phyloP scores from a whole-genome alignment of 2,329 filamentous ascomycete species.

The Fusarium sp. region DNA sequence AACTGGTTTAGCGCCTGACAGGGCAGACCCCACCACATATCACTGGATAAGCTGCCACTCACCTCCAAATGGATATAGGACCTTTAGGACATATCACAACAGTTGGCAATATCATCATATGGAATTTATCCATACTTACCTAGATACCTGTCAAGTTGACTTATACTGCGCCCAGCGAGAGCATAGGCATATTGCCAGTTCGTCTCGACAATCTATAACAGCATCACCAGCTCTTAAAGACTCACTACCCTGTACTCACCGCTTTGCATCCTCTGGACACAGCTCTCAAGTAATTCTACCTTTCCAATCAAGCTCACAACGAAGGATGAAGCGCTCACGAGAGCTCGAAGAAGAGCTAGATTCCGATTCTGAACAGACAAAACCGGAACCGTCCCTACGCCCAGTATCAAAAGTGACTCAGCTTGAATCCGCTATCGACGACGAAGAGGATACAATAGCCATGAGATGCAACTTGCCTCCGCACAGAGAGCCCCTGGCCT shows the following conservation, averaged over 20 bases:
- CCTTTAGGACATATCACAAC: background rate
- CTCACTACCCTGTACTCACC: conserved; percentile 39
- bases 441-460: conserved; percentile 53
- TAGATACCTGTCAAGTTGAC: background rate
- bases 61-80: conserved; percentile 8
- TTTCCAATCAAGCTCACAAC: conserved; percentile 47
- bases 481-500: conserved; percentile 76
- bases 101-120: background rate
- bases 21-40: conserved; percentile 24
- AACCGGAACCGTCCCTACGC: conserved; percentile 39
- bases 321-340: conserved; percentile 72
- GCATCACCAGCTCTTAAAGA: background rate
- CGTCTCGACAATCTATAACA: background rate
- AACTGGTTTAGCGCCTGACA: conserved; percentile 22
- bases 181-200: background rate
- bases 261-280: conserved; percentile 26
- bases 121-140: background rate
- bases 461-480: conserved; percentile 89
- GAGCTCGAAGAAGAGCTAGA: conserved; percentile 64
- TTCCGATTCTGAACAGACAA: conserved; percentile 42
- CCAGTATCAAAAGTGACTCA: conserved; percentile 67
- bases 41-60: background rate
- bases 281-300: conserved; percentile 45
- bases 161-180: background rate
- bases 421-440: conserved; percentile 61